Percentiles rank a stretch among this genome's conserved stretches.
Conservation (phyloP, 257 asterid genomes). For the Solanum arcanum region DNA sequence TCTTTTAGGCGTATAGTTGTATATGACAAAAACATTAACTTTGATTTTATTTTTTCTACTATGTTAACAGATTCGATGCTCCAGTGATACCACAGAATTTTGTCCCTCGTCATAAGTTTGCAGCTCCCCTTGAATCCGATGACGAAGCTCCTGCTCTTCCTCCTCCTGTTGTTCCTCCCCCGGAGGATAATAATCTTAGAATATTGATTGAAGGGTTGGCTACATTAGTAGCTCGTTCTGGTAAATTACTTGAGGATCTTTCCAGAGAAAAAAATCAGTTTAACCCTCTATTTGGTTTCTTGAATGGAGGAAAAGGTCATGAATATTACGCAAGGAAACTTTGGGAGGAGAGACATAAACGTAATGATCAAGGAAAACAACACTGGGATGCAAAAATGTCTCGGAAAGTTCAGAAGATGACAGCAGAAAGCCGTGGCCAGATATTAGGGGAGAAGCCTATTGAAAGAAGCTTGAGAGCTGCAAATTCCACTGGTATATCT, state of each 20-base stretch:
- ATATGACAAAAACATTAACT: neutral
- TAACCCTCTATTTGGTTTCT: conserved; percentile 71
- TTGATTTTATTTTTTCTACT: neutral
- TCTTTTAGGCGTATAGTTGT: neutral
- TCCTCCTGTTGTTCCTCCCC: conserved; percentile 70
- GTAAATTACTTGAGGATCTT: conserved; percentile 87
- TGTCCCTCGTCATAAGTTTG: conserved; percentile 67
- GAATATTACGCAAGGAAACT: conserved; percentile 74
- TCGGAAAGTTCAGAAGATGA: conserved; percentile 50
- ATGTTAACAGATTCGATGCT: conserved; percentile 57
- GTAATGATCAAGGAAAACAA: conserved; percentile 33
- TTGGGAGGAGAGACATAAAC: conserved; percentile 88
- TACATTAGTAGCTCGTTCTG: conserved; percentile 86
- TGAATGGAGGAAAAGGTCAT: conserved; percentile 71
- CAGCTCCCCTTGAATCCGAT: conserved; percentile 39
- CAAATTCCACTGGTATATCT: conserved; percentile 36
- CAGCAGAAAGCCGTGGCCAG: conserved; percentile 81
- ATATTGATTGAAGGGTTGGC: conserved; percentile 94
- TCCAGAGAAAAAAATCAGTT: conserved; percentile 78
- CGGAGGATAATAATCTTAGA: conserved; percentile 68
- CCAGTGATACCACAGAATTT: conserved; percentile 76
- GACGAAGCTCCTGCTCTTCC: conserved; percentile 29
- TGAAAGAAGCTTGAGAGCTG: conserved; percentile 46
- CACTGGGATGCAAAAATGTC: conserved; percentile 30
- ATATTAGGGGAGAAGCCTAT: conserved; percentile 87